These are phyloP conservation scores for Asclepias syriaca DNA, from an alignment of 257 asterid genomes.

Conservation along the genomic window DNA sequence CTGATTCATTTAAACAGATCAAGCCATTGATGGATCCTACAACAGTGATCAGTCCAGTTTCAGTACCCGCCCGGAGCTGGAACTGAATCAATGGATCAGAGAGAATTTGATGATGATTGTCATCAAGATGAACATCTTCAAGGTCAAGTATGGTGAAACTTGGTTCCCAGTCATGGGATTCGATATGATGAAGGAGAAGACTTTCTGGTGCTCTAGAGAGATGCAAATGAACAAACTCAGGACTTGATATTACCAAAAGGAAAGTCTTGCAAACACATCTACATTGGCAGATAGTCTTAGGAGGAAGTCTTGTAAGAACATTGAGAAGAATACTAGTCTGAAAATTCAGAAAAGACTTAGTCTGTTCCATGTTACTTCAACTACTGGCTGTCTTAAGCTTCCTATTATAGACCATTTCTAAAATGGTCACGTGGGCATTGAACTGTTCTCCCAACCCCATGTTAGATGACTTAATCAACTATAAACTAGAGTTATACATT, in stretches of 20 bases:
- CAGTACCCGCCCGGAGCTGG: slow-evolving; percentile 1
- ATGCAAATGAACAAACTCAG: slow-evolving; percentile 25
- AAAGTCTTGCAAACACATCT: slow-evolving; percentile 35
- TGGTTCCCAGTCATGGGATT: background rate
- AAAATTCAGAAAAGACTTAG: slow-evolving; percentile 16
- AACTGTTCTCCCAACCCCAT: too few species aligned
- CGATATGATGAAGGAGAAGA: slow-evolving; percentile 30
- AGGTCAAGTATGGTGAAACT: slow-evolving; percentile 23
- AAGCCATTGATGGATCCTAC: slow-evolving; percentile 42
- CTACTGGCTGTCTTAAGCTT: too few species aligned
- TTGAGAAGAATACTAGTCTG: slow-evolving; percentile 29
- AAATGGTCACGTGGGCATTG: too few species aligned
- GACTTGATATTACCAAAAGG: slow-evolving; percentile 25
- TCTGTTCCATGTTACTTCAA: background rate
- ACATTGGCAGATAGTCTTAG: slow-evolving; percentile 19
- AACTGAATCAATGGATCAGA: slow-evolving; percentile 14
- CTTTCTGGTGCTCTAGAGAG: slow-evolving; percentile 24
- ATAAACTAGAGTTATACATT: too few species aligned
- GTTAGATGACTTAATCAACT: too few species aligned
- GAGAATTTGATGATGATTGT: slow-evolving; percentile 5
- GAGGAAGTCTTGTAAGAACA: slow-evolving; percentile 40
- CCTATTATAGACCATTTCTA: too few species aligned
- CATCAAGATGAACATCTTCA: slow-evolving; percentile 11
- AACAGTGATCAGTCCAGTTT: background rate
- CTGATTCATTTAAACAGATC: slow-evolving; percentile 20